Conservation (phyloP, 208 protist species). For the Acanthamoeba castellanii region DNA sequence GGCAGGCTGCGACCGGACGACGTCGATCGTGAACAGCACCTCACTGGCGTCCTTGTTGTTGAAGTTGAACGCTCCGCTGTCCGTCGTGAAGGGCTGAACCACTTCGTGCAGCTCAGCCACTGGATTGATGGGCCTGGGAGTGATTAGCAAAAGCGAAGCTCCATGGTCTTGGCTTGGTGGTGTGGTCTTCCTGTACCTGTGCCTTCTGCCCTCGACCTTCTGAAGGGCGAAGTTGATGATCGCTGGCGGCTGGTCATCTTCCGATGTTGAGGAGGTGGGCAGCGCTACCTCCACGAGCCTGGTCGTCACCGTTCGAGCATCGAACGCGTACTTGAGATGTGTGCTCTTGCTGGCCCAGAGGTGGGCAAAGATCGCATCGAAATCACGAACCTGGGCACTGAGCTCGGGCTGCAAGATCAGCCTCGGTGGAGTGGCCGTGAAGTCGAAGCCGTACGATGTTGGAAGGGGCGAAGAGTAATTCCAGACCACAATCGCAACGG, state of each 20-base stretch:
- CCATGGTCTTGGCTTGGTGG: background rate
- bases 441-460: background rate
- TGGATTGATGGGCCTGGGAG: background rate
- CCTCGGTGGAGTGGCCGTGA: background rate
- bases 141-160: background rate
- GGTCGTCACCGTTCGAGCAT: background rate
- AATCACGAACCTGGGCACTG: background rate
- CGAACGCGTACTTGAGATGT: slow-evolving; percentile 15
- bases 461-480: background rate
- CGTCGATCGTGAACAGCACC: slow-evolving; percentile 14
- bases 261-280: background rate
- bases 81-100: slow-evolving; percentile 5
- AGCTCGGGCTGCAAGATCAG: background rate
- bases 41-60: slow-evolving; percentile 56
- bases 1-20: background rate
- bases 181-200: background rate
- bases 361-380: background rate
- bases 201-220: slow-evolving; percentile 4
- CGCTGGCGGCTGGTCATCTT: background rate
- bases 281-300: background rate
- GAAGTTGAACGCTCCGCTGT: background rate
- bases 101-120: slow-evolving; percentile 26
- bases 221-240: background rate
- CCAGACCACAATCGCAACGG: background rate
- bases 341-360: background rate